A percentile compares a stretch with the other conserved stretches of the same genome.
Conservation (phyloP, 1,284 basidiomycete genomes). For the Pseudomicrostroma phylloplanum region DNA sequence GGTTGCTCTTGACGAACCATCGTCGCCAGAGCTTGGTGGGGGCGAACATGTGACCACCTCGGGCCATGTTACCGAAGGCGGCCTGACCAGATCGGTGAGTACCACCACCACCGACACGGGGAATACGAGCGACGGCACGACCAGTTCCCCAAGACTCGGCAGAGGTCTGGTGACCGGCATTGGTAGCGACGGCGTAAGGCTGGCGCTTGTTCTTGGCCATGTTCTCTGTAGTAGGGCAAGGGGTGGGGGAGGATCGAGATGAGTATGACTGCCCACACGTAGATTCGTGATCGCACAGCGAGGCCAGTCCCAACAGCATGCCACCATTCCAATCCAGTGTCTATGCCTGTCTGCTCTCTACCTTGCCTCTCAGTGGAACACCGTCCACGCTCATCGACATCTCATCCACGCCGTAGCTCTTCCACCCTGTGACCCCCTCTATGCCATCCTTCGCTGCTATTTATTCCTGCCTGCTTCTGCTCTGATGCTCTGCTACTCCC, state of each 20-base stretch:
- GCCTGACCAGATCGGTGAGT: slow-evolving; percentile 98
- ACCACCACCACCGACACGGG: slow-evolving; percentile 98
- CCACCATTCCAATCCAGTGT: background rate
- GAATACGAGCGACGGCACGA: slow-evolving; percentile 99
- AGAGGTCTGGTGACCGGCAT: slow-evolving; percentile 97
- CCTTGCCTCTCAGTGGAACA: too few relatives aligned
- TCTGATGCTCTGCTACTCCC: too few relatives aligned
- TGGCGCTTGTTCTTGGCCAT: slow-evolving; percentile 98
- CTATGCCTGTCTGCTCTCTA: too few relatives aligned
- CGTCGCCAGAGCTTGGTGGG: slow-evolving; percentile 99
- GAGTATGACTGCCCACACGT: slow-evolving; percentile 19
- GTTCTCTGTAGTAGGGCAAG: slow-evolving; percentile 63
- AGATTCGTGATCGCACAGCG: background rate
- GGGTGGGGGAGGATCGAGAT: slow-evolving; percentile 3
- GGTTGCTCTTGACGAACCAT: slow-evolving; percentile 99
- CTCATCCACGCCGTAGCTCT: too few relatives aligned
- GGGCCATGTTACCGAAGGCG: slow-evolving; percentile 69
- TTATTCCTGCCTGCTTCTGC: too few relatives aligned
- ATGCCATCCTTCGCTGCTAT: background rate
- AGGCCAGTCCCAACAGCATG: background rate
- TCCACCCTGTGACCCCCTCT: background rate
- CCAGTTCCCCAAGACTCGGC: slow-evolving; percentile 99
- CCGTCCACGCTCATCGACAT: too few relatives aligned
- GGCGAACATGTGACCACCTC: slow-evolving; percentile 98
- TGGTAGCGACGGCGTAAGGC: slow-evolving; percentile 91